phyloP scores from a whole-genome alignment of 768 basidiomycete species.

The Auricularia sp. region DNA sequence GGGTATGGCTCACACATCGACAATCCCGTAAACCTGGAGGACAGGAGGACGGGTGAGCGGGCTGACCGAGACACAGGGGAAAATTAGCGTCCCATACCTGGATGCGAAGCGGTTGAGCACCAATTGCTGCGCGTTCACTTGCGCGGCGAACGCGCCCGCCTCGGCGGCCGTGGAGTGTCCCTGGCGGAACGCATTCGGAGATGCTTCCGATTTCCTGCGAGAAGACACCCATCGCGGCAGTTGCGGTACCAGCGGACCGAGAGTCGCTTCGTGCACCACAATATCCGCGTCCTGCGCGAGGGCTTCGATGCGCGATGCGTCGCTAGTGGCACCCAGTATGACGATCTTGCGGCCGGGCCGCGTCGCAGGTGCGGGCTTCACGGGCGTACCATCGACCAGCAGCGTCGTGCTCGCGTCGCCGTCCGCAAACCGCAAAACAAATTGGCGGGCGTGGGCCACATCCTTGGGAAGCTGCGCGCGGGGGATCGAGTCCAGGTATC shows the following conservation, averaged over 20 bases:
- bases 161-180: constrained; percentile 74
- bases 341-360: constrained; percentile 56
- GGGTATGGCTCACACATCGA: no score
- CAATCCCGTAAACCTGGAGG: no score
- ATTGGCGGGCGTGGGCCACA: neutral
- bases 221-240: constrained; percentile 27
- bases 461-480: neutral
- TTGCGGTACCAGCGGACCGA: constrained; percentile 47
- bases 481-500: constrained; percentile 10
- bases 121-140: constrained; percentile 47
- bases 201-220: constrained; percentile 41
- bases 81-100: constrained; percentile 29
- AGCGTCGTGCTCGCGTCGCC: constrained; percentile 8
- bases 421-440: neutral
- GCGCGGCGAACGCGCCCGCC: constrained; percentile 67
- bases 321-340: constrained; percentile 69
- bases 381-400: constrained; percentile 21
- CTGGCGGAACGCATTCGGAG: constrained; percentile 32
- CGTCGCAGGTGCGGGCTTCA: constrained; percentile 18
- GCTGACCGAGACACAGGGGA: no score
- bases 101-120: constrained; percentile 72
- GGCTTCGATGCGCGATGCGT: constrained; percentile 41
- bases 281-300: constrained; percentile 58
- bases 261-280: constrained; percentile 77
- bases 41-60: no score